Evolutionary conservation across 129 eudicot species (phyloP).

Genomic region (Centrapalus pauciflorus): DNA sequence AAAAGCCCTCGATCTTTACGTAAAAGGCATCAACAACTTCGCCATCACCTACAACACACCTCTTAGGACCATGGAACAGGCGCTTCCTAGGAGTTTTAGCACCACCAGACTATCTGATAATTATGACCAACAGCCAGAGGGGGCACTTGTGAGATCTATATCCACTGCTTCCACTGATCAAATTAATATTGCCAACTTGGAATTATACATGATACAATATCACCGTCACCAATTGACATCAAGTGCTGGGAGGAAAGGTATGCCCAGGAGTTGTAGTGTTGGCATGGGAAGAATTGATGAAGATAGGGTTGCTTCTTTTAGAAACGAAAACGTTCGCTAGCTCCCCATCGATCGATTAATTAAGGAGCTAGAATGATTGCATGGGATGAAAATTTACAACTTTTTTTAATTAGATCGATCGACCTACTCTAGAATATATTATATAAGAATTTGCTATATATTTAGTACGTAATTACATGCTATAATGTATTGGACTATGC

Average conservation of each 20-base stretch:
- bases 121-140: constrained; percentile 2
- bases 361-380: too few species aligned
- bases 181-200: not conserved
- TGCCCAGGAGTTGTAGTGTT: constrained; percentile 11
- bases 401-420: too few species aligned
- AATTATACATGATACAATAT: not conserved
- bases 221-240: not conserved
- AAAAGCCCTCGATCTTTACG: constrained; percentile 12
- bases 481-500: too few species aligned
- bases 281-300: constrained; percentile 20
- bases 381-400: too few species aligned
- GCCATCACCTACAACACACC: not conserved
- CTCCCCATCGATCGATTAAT: not conserved
- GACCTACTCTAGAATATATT: too few species aligned
- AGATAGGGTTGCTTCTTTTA: constrained; percentile 17
- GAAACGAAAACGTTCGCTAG: not conserved
- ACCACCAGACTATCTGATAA: not conserved
- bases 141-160: constrained; percentile 18
- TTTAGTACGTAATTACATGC: too few species aligned
- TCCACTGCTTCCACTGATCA: not conserved
- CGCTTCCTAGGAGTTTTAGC: constrained; percentile 19
- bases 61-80: not conserved
- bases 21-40: constrained; percentile 10
- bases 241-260: not conserved
- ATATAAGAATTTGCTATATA: too few species aligned